These are phyloP conservation scores for Mesembryanthemum crystallinum DNA, from an alignment of 148 eudicot genomes.

Conservation along the genomic window DNA sequence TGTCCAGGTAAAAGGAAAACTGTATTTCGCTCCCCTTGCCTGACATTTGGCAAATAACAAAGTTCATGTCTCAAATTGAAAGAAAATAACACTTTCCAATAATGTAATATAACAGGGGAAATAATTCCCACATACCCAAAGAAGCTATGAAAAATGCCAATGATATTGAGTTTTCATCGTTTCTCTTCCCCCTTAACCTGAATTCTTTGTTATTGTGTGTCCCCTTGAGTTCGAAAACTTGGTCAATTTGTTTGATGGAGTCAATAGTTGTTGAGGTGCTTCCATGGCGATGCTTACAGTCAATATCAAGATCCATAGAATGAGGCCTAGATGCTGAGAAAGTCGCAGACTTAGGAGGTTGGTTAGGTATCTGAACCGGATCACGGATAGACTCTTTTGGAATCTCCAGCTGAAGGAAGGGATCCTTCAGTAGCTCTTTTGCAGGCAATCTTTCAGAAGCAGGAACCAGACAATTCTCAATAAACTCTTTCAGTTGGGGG, in stretches of 20 bases:
- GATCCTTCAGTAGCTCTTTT: conserved; percentile 60
- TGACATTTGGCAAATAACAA: conserved; percentile 23
- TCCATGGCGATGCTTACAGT: conserved; percentile 29
- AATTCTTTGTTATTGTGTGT: conserved; percentile 57
- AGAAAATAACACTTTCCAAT: neutral
- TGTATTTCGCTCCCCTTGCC: conserved; percentile 60
- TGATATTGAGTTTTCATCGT: conserved; percentile 56
- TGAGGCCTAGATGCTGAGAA: conserved; percentile 32
- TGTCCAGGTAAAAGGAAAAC: conserved; percentile 56
- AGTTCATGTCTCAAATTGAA: neutral
- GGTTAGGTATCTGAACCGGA: conserved; percentile 35
- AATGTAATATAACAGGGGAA: neutral
- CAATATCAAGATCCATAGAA: conserved; percentile 69
- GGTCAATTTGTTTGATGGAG: conserved; percentile 30
- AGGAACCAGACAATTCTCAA: conserved; percentile 71
- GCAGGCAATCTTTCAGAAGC: conserved; percentile 64
- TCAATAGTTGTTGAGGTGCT: conserved; percentile 31
- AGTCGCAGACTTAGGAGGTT: conserved; percentile 29
- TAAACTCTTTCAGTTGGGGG: conserved; percentile 60
- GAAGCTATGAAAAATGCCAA: conserved; percentile 59
- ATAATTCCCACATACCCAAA: conserved; percentile 31
- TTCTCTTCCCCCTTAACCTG: conserved; percentile 54
- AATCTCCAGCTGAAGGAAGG: conserved; percentile 45
- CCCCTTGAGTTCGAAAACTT: conserved; percentile 49
- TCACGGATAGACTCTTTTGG: conserved; percentile 30